Percentiles rank a stretch among this genome's conserved stretches.
These are phyloP conservation scores for Oehlia diaphana DNA, from an alignment of 192 early-diverging fungal species.

Conservation along the genomic window DNA sequence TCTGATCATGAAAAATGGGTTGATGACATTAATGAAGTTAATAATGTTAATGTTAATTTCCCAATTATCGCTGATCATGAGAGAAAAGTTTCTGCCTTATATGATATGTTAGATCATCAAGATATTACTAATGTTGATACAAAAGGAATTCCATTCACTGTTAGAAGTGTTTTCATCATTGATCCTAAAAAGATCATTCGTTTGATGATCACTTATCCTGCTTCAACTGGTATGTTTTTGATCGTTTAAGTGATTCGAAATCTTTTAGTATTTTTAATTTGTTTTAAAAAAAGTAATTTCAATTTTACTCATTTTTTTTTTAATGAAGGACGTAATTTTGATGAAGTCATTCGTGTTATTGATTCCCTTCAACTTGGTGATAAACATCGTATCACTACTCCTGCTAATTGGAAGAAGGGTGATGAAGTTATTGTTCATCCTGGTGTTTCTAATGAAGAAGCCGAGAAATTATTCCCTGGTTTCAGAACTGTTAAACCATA, in stretches of 20 bases:
- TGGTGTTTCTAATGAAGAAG: conserved; percentile 78
- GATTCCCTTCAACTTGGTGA: conserved; percentile 94
- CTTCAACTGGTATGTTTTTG: conserved; percentile 56
- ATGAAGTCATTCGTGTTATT: conserved; percentile 90
- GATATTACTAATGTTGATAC: conserved; percentile 87
- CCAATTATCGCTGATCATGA: conserved; percentile 95
- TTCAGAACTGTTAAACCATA: conserved; percentile 83
- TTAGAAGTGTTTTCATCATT: conserved; percentile 94
- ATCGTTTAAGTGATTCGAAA: neutral
- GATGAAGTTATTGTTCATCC: conserved; percentile 92
- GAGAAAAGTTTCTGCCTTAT: conserved; percentile 83
- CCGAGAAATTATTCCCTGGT: conserved; percentile 80
- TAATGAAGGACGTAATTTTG: conserved; percentile 87
- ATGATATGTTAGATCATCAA: conserved; percentile 98
- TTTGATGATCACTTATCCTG: conserved; percentile 89
- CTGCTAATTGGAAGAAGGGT: conserved; percentile 88
- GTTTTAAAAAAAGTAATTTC: no score
- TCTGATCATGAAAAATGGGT: conserved; percentile 85
- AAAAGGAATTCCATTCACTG: conserved; percentile 91
- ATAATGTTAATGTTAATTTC: conserved; percentile 73
- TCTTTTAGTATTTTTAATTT: no score
- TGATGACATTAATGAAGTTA: conserved; percentile 89
- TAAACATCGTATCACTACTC: conserved; percentile 87
- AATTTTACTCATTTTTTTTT: neutral
- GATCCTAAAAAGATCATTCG: conserved; percentile 92